Conservation (phyloP, 176 grass and related monocot species). For the Bonia amplexicaulis region DNA sequence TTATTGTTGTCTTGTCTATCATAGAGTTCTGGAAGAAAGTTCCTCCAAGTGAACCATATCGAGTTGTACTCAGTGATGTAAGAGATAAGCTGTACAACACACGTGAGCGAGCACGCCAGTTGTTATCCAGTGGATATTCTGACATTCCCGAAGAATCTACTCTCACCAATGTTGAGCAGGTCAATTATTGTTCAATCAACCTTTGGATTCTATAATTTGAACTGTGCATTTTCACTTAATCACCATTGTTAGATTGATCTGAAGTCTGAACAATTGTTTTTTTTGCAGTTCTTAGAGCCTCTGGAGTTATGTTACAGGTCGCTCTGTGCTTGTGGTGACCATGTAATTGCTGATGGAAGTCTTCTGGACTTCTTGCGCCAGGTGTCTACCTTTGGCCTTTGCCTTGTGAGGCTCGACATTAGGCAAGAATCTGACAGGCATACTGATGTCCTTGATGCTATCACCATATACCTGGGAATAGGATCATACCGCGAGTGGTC, state of each 20-base stretch:
- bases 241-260: too few relatives aligned
- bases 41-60: constrained; percentile 67
- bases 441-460: constrained; percentile 72
- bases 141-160: constrained; percentile 61
- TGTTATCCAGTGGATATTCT: constrained; percentile 63
- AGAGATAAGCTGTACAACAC: constrained; percentile 81
- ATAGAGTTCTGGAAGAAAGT: constrained; percentile 91
- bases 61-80: constrained; percentile 68
- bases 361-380: constrained; percentile 83
- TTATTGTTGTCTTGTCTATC: background rate
- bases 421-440: constrained; percentile 83
- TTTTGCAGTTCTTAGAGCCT: constrained; percentile 64
- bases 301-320: constrained; percentile 72
- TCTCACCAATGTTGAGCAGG: constrained; percentile 65
- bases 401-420: constrained; percentile 73
- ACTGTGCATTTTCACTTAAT: too few relatives aligned
- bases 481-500: constrained; percentile 76
- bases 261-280: background rate
- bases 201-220: background rate
- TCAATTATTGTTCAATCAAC: constrained; percentile 5
- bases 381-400: constrained; percentile 75
- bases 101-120: constrained; percentile 58
- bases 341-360: constrained; percentile 66
- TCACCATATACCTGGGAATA: constrained; percentile 57
- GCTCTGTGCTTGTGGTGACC: constrained; percentile 66